Percentiles rank a stretch among this genome's conserved stretches.
Conservation (phyloP, 345 rosid genomes). For the Syzygium jambos region DNA sequence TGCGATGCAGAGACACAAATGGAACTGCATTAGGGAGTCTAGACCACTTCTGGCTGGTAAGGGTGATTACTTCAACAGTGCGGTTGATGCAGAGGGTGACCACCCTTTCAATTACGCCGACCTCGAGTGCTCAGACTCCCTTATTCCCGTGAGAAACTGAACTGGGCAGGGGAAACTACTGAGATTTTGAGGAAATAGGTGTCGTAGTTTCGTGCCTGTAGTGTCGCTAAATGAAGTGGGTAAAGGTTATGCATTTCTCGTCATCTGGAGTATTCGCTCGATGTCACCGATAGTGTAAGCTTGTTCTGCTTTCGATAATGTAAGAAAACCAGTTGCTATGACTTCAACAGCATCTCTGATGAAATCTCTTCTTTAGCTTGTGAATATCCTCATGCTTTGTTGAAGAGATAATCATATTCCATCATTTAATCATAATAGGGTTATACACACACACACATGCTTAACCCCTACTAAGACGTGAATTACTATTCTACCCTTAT, state of each 20-base stretch:
- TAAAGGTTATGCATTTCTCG: neutral
- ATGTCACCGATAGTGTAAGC: neutral
- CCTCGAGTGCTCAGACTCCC: conserved; percentile 17
- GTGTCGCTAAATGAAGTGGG: neutral
- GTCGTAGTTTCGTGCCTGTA: neutral
- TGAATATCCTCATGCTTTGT: neutral
- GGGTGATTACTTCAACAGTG: conserved; percentile 5
- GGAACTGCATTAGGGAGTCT: conserved; percentile 23
- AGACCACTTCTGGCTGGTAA: conserved; percentile 27
- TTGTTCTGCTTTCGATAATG: neutral
- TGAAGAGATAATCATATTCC: too few relatives aligned
- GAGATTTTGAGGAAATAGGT: neutral
- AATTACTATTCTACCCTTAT: neutral
- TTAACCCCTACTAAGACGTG: too few relatives aligned
- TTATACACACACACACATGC: too few relatives aligned
- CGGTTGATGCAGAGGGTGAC: conserved; percentile 15
- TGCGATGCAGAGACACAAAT: conserved; percentile 1
- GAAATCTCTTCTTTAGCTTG: neutral
- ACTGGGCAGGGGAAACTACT: conserved; percentile 13
- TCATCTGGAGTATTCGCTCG: neutral
- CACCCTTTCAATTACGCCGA: conserved; percentile 37
- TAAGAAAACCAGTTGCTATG: neutral
- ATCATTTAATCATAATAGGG: too few relatives aligned
- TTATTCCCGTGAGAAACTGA: conserved; percentile 23
- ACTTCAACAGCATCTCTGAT: neutral